phyloP scores from a whole-genome alignment of 164 flowering plant genomes.

The Tetracentron sinense region DNA sequence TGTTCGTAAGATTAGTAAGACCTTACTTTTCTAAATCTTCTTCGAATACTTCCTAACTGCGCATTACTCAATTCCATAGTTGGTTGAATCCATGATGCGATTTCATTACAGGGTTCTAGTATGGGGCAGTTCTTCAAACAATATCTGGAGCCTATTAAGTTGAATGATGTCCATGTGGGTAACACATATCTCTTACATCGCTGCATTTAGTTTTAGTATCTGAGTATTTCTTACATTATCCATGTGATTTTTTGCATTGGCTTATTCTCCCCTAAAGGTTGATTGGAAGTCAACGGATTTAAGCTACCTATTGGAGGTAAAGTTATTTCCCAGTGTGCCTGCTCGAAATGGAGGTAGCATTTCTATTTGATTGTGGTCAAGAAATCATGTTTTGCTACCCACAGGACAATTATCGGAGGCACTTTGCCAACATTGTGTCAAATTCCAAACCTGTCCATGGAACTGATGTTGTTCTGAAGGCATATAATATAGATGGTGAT shows the following conservation, averaged over 20 bases:
- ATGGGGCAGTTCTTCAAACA: conserved; percentile 92
- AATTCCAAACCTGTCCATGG: conserved; percentile 71
- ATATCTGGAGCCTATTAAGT: conserved; percentile 87
- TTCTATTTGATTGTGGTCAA: conserved; percentile 5
- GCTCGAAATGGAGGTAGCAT: conserved; percentile 3
- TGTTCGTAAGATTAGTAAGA: no score
- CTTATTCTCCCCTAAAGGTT: no score
- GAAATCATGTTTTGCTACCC: conserved; percentile 13
- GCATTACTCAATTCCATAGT: neutral
- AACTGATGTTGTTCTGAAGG: conserved; percentile 62
- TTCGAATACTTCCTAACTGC: no score
- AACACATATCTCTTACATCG: conserved; percentile 1
- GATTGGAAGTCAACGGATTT: conserved; percentile 93
- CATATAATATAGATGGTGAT: conserved; percentile 71
- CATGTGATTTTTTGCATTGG: conserved; percentile 10
- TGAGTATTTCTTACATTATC: neutral
- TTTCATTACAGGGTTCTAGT: conserved; percentile 77
- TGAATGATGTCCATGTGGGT: conserved; percentile 77
- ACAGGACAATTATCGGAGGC: conserved; percentile 65
- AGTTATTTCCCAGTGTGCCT: neutral
- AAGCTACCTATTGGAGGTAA: conserved; percentile 84
- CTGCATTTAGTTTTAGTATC: neutral
- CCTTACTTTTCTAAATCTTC: no score
- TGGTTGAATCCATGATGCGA: neutral
- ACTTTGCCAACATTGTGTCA: conserved; percentile 64